Evolutionary conservation across 1,139 yeast species (phyloP).

Genomic region (Spathaspora jeffriesii): DNA sequence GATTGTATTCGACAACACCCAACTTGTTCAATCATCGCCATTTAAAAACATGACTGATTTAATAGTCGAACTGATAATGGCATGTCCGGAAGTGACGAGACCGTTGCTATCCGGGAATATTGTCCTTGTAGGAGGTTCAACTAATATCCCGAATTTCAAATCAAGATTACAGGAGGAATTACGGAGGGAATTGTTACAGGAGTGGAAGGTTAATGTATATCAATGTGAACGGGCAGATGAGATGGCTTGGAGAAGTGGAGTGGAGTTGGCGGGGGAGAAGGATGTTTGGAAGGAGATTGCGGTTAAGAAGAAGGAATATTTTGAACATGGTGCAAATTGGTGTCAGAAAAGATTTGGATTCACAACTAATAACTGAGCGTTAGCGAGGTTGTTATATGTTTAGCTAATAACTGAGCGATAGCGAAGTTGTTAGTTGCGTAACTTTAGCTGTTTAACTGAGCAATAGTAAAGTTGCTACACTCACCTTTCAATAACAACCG

Average conservation of each 20-base stretch:
- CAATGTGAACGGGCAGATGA: slow-evolving; percentile 25
- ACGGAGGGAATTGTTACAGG: slow-evolving; percentile 65
- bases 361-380: slow-evolving; percentile 20
- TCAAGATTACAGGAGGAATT: slow-evolving; percentile 61
- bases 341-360: slow-evolving; percentile 76
- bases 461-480: too few relatives aligned
- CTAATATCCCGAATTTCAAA: slow-evolving; percentile 68
- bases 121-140: slow-evolving; percentile 79
- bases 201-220: slow-evolving; percentile 59
- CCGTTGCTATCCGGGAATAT: slow-evolving; percentile 83
- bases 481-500: too few relatives aligned
- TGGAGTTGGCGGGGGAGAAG: slow-evolving; percentile 45
- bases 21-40: slow-evolving; percentile 52
- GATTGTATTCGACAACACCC: slow-evolving; percentile 45
- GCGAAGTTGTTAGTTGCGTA: too few relatives aligned
- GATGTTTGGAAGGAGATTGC: slow-evolving; percentile 56
- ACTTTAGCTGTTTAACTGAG: too few relatives aligned
- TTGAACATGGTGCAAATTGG: slow-evolving; percentile 86
- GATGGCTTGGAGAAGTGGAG: slow-evolving; percentile 44
- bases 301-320: slow-evolving; percentile 76
- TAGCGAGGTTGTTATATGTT: too few relatives aligned
- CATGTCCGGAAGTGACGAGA: slow-evolving; percentile 72
- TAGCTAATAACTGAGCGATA: too few relatives aligned
- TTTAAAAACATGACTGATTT: slow-evolving; percentile 74
- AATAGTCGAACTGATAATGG: slow-evolving; percentile 66